These are phyloP conservation scores for Sparassis latifolia DNA, from an alignment of 1,284 basidiomycete species.

Conservation along the genomic window DNA sequence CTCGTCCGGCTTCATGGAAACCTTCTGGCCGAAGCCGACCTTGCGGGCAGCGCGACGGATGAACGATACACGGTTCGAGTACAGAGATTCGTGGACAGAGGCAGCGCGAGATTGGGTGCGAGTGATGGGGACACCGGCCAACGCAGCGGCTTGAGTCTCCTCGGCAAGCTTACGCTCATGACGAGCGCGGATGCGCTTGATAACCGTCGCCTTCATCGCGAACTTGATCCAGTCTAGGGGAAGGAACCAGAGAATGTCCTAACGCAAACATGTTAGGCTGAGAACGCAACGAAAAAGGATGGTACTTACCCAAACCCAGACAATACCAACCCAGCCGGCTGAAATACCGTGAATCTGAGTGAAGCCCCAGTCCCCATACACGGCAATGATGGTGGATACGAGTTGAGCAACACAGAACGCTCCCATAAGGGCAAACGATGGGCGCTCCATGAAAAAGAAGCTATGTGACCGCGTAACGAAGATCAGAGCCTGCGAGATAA, in stretches of 20 bases:
- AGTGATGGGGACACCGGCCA: slow-evolving; percentile 68
- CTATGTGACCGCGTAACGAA: slow-evolving; percentile 95
- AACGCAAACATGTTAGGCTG: slow-evolving; percentile 2
- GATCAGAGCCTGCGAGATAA: slow-evolving; percentile 97
- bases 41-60: slow-evolving; percentile 80
- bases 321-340: slow-evolving; percentile 94
- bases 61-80: slow-evolving; percentile 90
- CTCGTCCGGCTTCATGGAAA: slow-evolving; percentile 78
- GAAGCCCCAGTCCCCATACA: slow-evolving; percentile 90
- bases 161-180: slow-evolving; percentile 36
- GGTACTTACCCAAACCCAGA: slow-evolving; percentile 87
- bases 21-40: slow-evolving; percentile 79
- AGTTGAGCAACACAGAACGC: slow-evolving; percentile 94
- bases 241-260: slow-evolving; percentile 93
- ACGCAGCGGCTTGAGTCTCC: slow-evolving; percentile 29
- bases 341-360: slow-evolving; percentile 72
- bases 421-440: slow-evolving; percentile 80
- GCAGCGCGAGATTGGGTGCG: slow-evolving; percentile 86
- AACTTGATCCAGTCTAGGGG: slow-evolving; percentile 97
- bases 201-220: slow-evolving; percentile 88
- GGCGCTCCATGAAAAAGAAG: slow-evolving; percentile 98
- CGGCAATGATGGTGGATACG: slow-evolving; percentile 92
- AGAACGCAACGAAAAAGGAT: not conserved
- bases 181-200: slow-evolving; percentile 75
- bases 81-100: slow-evolving; percentile 90